phyloP scores from a whole-genome alignment of 2,329 filamentous ascomycete genomes.

The Pestalotiopsis sp. region DNA sequence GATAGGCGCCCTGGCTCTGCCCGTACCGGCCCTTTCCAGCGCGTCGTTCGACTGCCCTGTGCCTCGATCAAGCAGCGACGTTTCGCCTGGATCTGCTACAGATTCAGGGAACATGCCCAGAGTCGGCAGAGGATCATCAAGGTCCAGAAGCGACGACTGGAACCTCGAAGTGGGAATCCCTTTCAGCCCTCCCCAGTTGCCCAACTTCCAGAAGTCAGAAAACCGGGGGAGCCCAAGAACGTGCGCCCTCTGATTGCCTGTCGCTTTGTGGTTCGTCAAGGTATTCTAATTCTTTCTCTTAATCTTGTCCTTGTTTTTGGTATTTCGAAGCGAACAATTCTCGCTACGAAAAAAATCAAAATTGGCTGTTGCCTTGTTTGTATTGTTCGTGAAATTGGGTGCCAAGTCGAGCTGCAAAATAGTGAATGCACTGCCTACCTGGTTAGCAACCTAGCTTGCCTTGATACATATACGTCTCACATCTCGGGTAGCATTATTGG shows the following conservation, averaged over 20 bases:
- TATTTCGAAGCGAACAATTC: not conserved
- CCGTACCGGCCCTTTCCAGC: not conserved
- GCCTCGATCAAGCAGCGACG: not conserved
- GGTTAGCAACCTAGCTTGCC: not conserved
- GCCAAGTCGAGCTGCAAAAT: not conserved
- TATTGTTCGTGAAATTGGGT: not conserved
- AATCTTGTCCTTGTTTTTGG: not conserved
- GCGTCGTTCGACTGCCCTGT: not conserved
- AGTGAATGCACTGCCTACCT: constrained; percentile 5
- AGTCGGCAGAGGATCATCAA: not conserved
- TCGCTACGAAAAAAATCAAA: not conserved
- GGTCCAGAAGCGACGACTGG: not conserved
- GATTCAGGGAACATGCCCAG: not conserved
- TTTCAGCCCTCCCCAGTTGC: not conserved
- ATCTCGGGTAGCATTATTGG: not conserved
- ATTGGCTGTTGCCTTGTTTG: not conserved
- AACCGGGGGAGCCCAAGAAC: not conserved
- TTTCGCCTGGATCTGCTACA: not conserved
- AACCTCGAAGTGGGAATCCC: not conserved
- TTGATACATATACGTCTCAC: not conserved
- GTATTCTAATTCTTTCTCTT: not conserved
- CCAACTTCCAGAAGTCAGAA: not conserved
- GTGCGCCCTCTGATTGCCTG: not conserved
- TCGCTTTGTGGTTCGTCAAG: not conserved
- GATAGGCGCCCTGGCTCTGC: not conserved